Conservation (phyloP, 169 alveolate species). For the Amoebophrya sp. region DNA sequence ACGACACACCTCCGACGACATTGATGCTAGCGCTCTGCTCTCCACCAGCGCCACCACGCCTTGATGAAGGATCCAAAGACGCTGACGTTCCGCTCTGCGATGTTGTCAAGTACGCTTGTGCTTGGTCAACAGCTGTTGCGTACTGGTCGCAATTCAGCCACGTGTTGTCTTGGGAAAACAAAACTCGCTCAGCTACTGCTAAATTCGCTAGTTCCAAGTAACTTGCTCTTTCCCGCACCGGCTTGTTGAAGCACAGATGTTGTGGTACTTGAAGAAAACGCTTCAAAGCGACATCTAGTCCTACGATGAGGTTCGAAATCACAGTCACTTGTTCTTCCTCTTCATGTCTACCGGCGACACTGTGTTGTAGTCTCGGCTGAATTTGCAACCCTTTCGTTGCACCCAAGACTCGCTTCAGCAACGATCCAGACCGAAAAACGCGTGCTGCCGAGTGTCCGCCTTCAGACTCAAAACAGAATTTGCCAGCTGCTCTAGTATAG, state of each 20-base stretch:
- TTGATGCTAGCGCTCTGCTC: too few species aligned
- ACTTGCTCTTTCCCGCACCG: background rate
- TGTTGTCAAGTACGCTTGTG: too few species aligned
- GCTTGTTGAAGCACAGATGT: conserved; percentile 14
- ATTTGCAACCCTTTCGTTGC: too few species aligned
- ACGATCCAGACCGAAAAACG: background rate
- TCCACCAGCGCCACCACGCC: too few species aligned
- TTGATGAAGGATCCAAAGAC: too few species aligned
- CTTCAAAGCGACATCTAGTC: background rate
- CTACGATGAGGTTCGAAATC: background rate
- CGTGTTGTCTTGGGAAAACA: background rate
- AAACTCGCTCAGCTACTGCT: background rate
- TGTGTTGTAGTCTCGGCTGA: too few species aligned
- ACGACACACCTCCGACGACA: too few species aligned
- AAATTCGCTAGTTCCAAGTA: background rate
- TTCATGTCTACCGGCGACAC: too few species aligned
- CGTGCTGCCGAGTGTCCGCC: background rate
- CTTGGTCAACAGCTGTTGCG: background rate
- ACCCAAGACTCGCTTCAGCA: background rate
- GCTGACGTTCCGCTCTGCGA: too few species aligned
- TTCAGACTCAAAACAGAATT: background rate
- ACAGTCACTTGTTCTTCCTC: too few species aligned
- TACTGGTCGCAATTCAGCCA: background rate
- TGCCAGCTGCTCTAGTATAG: background rate
- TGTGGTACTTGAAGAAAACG: background rate